Evolutionary conservation across 805 yeast species (phyloP).

Genomic region (Brettanomyces naardenensis): DNA sequence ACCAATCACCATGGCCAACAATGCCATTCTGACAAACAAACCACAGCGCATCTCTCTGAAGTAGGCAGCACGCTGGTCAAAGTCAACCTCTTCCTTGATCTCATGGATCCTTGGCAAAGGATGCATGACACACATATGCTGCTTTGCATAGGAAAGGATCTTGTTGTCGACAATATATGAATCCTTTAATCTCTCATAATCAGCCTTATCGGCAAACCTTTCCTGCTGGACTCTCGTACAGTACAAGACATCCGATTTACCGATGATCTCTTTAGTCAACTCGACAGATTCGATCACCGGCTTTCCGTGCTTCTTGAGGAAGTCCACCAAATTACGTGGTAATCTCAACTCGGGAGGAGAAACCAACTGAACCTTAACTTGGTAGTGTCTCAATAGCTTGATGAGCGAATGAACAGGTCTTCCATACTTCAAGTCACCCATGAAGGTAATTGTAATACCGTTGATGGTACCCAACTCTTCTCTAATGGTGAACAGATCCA

Average conservation of each 20-base stretch:
- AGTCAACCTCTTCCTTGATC: conserved; percentile 96
- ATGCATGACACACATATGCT: conserved; percentile 98
- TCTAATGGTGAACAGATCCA: conserved; percentile 95
- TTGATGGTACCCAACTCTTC: conserved; percentile 98
- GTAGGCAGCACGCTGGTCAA: conserved; percentile 98
- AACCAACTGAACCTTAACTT: conserved; percentile 86
- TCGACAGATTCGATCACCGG: conserved; percentile 64
- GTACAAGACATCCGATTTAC: conserved; percentile 89
- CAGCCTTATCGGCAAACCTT: conserved; percentile 69
- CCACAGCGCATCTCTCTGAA: conserved; percentile 99
- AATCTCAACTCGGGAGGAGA: conserved; percentile 82
- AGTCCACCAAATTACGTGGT: conserved; percentile 66
- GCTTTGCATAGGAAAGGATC: conserved; percentile 86
- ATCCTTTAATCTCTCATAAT: conserved; percentile 85
- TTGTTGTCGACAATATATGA: conserved; percentile 88
- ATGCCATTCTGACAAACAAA: conserved; percentile 96
- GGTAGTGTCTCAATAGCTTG: conserved; percentile 82
- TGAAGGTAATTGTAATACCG: conserved; percentile 94
- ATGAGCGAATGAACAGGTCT: conserved; percentile 97
- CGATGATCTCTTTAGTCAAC: conserved; percentile 77
- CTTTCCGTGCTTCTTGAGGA: conserved; percentile 61
- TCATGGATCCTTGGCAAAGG: conserved; percentile 97
- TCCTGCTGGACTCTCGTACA: conserved; percentile 98
- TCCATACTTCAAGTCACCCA: conserved; percentile 98
- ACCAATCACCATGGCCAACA: conserved; percentile 96